Conservation (phyloP, 2,329 filamentous ascomycete genomes). For the Colletotrichum magnum region DNA sequence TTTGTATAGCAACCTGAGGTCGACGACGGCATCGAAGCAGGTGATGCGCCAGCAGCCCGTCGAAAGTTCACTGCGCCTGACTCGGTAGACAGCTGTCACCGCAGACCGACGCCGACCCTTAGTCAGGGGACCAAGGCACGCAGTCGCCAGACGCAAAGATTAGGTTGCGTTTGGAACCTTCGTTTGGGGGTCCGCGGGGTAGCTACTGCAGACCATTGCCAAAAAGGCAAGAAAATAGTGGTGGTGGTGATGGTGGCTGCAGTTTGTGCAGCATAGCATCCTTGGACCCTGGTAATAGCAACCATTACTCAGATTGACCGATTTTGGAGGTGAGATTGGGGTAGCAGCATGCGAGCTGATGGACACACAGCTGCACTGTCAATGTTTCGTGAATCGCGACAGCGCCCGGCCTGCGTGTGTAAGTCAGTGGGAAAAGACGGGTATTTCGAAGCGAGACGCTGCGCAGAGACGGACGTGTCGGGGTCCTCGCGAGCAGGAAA, state of each 20-base stretch:
- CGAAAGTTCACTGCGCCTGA: constrained; percentile 8
- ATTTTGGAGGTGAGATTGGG: constrained; percentile 1
- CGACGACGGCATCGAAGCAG: neutral
- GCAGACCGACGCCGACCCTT: neutral
- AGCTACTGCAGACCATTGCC: constrained; percentile 7
- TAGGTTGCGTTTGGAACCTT: constrained; percentile 22
- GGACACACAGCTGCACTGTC: constrained; percentile 7
- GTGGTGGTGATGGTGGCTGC: neutral
- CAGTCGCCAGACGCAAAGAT: constrained; percentile 13
- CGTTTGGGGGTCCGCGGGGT: constrained; percentile 21
- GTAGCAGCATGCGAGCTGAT: neutral
- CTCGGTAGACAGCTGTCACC: neutral
- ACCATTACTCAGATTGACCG: constrained; percentile 15
- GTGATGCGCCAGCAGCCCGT: neutral
- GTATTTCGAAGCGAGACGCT: constrained; percentile 18
- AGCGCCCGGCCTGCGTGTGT: neutral
- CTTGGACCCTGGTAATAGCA: neutral
- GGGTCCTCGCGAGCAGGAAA: neutral
- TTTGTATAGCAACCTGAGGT: constrained; percentile 14
- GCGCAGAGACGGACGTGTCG: neutral
- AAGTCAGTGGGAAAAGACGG: neutral
- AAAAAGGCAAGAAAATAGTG: constrained; percentile 5
- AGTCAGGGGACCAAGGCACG: constrained; percentile 11
- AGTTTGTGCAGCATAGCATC: constrained; percentile 11
- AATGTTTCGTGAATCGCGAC: constrained; percentile 9